Evolutionary conservation across 2,329 filamentous ascomycete species (phyloP), one percentile per base, ranked within the genome.

Genomic region (Myriangium duriaei): DNA sequence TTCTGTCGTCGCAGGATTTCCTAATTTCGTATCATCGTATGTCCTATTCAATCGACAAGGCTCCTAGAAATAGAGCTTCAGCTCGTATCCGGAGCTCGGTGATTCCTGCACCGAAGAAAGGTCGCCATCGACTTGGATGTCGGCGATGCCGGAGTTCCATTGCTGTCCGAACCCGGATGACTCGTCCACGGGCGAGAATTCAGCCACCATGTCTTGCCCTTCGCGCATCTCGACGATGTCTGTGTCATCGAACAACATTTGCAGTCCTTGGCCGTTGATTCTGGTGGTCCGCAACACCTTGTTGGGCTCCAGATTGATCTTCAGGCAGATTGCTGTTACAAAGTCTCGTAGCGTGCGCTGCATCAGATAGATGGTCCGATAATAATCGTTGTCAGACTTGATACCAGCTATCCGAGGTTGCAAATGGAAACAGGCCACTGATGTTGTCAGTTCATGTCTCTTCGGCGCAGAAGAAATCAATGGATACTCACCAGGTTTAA

Each of bases 221-320:
- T 98, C 91, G 2, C 76, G 73, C 37, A 96, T 67, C 56, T 88
- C 81, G 31, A 73, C 72, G 19, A 96, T 74, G 33, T 92, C 79
- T 45, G 95, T 86, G 52, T 96, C 86, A 51, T 96, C 91, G 49
- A 96, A 72, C 52, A 92, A 75, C 39, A 96, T 76, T 51, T 86
- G 76, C 1, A 95, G 62, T 0, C 85, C 85, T 46, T 77, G 76
- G 11, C 76, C 68, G 30, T 83, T 79, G 37, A 86, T 66, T 41
- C 76, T 82, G 4, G 93, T 66, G 1, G 79, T 78, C 24, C 81
- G 77, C 1, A 76, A 63, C 5, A 95, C 74, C 43, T 72, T 75
- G 2, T 71, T 69, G 1, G 81, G 67, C 44, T 95, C 83, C 33
- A 96, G 67, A 12, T 77, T 73, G 67, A 82, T 91, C 60, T 96